These are phyloP conservation scores for Cymbopogon citratus DNA, from an alignment of 176 grass and related monocot species.

Conservation along the genomic window DNA sequence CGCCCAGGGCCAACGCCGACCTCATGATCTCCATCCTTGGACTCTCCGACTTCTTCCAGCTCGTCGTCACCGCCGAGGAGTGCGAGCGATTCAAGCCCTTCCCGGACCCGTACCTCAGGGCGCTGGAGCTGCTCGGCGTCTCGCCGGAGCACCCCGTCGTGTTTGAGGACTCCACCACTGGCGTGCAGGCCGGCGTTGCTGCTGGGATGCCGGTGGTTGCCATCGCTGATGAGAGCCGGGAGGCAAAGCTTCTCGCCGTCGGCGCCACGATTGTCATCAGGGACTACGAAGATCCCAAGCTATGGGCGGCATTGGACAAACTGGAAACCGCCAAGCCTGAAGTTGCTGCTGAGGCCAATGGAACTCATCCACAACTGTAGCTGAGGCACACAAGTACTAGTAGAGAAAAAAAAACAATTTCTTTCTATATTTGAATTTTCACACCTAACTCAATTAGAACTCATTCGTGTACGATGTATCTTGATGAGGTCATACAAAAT, in stretches of 20 bases:
- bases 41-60: constrained; percentile 66
- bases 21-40: constrained; percentile 73
- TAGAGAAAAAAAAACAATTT: background rate
- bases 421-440: background rate
- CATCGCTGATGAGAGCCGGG: constrained; percentile 35
- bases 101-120: constrained; percentile 66
- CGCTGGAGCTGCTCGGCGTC: constrained; percentile 46
- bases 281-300: constrained; percentile 60
- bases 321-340: background rate
- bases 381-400: background rate
- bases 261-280: constrained; percentile 62
- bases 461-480: background rate
- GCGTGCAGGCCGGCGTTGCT: constrained; percentile 55
- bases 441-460: background rate
- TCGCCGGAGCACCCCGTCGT: constrained; percentile 43
- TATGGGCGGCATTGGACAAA: constrained; percentile 49
- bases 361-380: background rate
- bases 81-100: constrained; percentile 53
- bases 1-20: constrained; percentile 65
- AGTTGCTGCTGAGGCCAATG: background rate
- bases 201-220: constrained; percentile 70
- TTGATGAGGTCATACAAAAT: background rate
- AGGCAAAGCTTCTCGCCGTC: constrained; percentile 36
- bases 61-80: constrained; percentile 58
- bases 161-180: constrained; percentile 70